These are phyloP conservation scores for Bruguiera hainesii DNA, from an alignment of 441 rosid genomes.

Conservation along the genomic window DNA sequence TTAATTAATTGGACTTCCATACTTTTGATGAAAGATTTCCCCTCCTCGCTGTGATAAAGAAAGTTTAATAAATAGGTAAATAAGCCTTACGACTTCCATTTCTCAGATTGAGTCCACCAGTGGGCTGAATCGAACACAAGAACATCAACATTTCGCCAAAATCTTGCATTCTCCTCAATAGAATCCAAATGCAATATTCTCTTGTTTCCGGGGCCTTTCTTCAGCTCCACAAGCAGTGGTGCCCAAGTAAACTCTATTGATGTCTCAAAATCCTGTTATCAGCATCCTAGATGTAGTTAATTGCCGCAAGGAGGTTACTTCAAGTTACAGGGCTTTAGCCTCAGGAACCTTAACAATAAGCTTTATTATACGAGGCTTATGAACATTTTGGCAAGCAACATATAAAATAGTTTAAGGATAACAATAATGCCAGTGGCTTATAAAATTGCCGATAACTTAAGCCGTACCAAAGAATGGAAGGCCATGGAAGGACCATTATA, in stretches of 20 bases:
- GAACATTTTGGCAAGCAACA: too few species aligned
- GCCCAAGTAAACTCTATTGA: constrained; percentile 92
- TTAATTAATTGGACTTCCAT: constrained; percentile 54
- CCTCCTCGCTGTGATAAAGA: constrained; percentile 15
- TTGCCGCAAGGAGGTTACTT: not conserved
- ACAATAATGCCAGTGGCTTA: too few species aligned
- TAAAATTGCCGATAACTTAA: not conserved
- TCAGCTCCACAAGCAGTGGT: constrained; percentile 83
- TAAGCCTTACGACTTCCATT: constrained; percentile 65
- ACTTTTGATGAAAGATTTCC: constrained; percentile 36
- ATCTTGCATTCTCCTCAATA: constrained; percentile 90
- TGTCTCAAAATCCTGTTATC: constrained; percentile 61
- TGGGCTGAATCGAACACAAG: constrained; percentile 96
- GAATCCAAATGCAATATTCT: constrained; percentile 74
- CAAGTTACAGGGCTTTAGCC: not conserved
- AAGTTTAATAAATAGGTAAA: not conserved
- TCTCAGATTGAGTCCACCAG: constrained; percentile 96
- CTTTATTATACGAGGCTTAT: too few species aligned
- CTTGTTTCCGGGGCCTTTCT: constrained; percentile 43
- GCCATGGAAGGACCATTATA: constrained; percentile 85
- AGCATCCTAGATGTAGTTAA: not conserved
- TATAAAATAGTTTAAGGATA: too few species aligned
- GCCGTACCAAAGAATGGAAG: constrained; percentile 71
- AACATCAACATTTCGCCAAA: constrained; percentile 75
- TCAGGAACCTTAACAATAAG: not conserved